phyloP scores from a whole-genome alignment of 2,329 filamentous ascomycete species.

The Anisogramma anomala region DNA sequence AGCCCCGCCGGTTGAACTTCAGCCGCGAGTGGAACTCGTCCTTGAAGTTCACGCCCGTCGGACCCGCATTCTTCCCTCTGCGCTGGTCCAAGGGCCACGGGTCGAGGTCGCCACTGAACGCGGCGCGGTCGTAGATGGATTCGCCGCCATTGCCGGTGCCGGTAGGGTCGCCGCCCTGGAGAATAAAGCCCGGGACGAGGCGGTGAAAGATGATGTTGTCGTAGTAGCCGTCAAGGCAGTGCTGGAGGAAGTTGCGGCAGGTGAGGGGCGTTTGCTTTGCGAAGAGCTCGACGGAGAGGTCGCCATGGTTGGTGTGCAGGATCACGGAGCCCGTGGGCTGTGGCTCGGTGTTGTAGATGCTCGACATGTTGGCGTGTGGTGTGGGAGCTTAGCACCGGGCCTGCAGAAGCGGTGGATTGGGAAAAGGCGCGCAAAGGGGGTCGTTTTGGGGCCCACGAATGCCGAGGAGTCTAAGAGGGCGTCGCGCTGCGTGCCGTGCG shows the following conservation, averaged over 20 bases:
- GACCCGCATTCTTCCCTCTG: conserved; percentile 48
- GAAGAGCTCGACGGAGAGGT: conserved; percentile 85
- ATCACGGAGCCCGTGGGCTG: conserved; percentile 87
- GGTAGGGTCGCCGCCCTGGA: conserved; percentile 91
- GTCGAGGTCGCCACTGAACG: conserved; percentile 60
- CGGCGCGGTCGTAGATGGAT: conserved; percentile 80
- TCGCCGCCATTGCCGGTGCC: conserved; percentile 86
- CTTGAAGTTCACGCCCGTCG: conserved; percentile 49
- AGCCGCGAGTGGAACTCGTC: conserved; percentile 89
- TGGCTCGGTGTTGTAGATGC: conserved; percentile 88
- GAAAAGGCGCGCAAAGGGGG: neutral
- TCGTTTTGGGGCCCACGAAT: too few relatives aligned
- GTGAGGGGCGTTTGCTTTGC: conserved; percentile 87
- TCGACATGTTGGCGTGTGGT: conserved; percentile 51
- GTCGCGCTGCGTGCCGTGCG: too few relatives aligned
- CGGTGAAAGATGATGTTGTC: conserved; percentile 89
- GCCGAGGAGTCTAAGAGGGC: too few relatives aligned
- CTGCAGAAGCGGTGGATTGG: neutral
- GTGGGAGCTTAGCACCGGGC: neutral
- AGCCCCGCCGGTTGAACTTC: conserved; percentile 81
- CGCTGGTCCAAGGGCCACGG: conserved; percentile 58
- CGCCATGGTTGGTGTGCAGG: conserved; percentile 79
- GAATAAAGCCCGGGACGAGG: conserved; percentile 78
- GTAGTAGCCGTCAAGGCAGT: conserved; percentile 92
- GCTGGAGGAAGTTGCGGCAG: conserved; percentile 90